These are phyloP conservation scores for Colletotrichum theobromicola DNA, from an alignment of 2,329 filamentous ascomycete species.

Conservation along the genomic window DNA sequence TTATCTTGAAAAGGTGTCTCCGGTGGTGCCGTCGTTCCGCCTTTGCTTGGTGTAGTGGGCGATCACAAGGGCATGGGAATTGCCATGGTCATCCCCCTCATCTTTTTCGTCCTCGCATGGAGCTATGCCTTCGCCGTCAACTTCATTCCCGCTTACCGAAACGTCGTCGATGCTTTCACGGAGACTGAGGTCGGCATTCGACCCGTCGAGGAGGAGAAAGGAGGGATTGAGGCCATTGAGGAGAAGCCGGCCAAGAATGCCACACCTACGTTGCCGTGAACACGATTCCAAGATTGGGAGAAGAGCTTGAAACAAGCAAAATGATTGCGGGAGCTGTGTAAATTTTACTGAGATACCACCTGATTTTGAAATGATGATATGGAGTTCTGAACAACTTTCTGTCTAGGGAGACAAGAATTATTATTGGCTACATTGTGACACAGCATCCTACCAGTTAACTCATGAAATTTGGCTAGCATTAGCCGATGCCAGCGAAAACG, in stretches of 20 bases:
- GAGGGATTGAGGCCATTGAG: constrained; percentile 6
- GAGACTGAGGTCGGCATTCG: constrained; percentile 48
- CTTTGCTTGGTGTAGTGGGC: constrained; percentile 71
- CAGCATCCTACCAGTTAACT: not conserved
- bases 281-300: no score
- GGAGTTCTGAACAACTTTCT: not conserved
- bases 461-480: not conserved
- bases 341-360: not conserved
- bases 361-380: not conserved
- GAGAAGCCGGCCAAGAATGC: constrained; percentile 8
- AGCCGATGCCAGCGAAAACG: rapidly evolving
- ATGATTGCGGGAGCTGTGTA: not conserved
- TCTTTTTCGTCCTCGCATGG: constrained; percentile 62
- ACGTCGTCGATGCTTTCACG: constrained; percentile 64
- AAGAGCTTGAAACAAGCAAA: no score
- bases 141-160: constrained; percentile 67
- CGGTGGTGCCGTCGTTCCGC: constrained; percentile 77
- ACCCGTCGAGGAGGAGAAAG: constrained; percentile 23
- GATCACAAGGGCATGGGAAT: constrained; percentile 52
- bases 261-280: not conserved
- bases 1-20: constrained; percentile 62
- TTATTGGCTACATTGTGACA: not conserved
- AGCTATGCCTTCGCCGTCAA: constrained; percentile 67
- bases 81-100: constrained; percentile 70
- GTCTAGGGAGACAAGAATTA: not conserved